A percentile compares a stretch with the other conserved stretches of the same genome.
phyloP scores from a whole-genome alignment of 1,284 basidiomycete species.

The Puccinia triticina region DNA sequence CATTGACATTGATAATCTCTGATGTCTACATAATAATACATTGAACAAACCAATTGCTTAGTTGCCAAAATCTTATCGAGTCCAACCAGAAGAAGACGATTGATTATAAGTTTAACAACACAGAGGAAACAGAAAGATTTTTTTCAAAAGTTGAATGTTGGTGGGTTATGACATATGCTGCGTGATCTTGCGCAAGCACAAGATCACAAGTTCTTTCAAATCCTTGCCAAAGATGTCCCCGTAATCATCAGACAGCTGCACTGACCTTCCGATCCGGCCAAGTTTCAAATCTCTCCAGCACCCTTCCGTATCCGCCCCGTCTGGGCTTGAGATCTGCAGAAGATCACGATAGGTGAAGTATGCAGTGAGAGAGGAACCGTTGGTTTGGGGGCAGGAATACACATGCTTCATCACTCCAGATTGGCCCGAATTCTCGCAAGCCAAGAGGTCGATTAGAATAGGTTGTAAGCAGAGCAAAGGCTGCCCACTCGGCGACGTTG shows the following conservation, averaged over 20 bases:
- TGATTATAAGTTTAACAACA: not conserved
- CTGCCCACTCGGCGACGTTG: not conserved
- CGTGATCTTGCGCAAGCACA: constrained; percentile 31
- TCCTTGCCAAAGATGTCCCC: constrained; percentile 7
- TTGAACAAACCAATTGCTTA: no score
- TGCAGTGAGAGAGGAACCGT: not conserved
- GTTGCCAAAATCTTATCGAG: no score
- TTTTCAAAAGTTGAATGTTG: not conserved
- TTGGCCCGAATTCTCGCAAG: constrained; percentile 32
- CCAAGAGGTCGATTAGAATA: constrained; percentile 71
- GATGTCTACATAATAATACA: no score
- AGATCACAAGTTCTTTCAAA: constrained; percentile 1
- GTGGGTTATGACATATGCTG: constrained; percentile 11
- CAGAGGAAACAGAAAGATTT: not conserved
- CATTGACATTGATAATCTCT: no score
- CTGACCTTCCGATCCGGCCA: constrained; percentile 21
- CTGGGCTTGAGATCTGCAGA: constrained; percentile 21
- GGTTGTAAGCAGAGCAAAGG: constrained; percentile 78
- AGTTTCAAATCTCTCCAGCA: constrained; percentile 34
- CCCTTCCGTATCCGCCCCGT: constrained; percentile 18
- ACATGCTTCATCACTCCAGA: not conserved
- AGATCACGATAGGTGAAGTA: constrained; percentile 40
- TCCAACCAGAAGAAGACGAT: no score
- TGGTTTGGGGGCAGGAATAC: not conserved
- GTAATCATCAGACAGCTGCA: not conserved